Evolutionary conservation across 2,329 filamentous ascomycete genomes (phyloP), one percentile per base, ranked within the genome.

Genomic region (Penicillium sp.): DNA sequence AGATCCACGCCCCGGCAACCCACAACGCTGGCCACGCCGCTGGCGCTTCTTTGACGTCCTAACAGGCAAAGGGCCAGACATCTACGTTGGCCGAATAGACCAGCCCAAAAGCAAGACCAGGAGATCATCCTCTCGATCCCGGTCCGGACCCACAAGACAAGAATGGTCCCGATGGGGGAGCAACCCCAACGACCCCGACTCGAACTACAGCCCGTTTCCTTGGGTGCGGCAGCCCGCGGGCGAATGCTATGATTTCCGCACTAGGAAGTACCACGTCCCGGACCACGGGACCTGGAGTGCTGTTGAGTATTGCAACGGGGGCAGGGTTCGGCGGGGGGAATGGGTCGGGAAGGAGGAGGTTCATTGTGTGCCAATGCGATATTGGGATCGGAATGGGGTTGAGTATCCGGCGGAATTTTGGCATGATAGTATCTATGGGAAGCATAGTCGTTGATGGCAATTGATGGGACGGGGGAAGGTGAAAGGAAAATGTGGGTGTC

Each of bases 61-160:
- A 16, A 69, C 58, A 8, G 70, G 69, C 35, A 72, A 68, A 52
- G 76, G 75, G 1, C 75, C 76, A 13, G 76, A 78, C 60, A 72
- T 78, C 6, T 77, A 72, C 35, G 63, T 77, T n/a, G 70, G 66
- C 8, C 58, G 48, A 15, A 62, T 71, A 41, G 49, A 56, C 10
- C 25, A 60, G 18, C 15, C 35, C 13, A 34, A 56, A 44, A 4
- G 42, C n/a, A 16, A 48, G 13, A 9, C 29, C 35, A 21, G 29
- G n/a, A 34, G 6, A 5, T 2, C 21, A 13, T 16, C n/a, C 18
- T 8, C 35, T 23, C 12, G 12, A 46, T 2, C 18, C 23, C 9
- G 10, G 25, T 21, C 41, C 1, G 27, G 38, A 6, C 16, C 34
- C 15, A 39, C 25, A 21, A 25, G 15, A 23, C 12, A 27, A 34